A percentile compares a stretch with the other conserved stretches of the same genome.
Evolutionary conservation across 805 yeast genomes (phyloP).

Genomic region (Phaffomyces thermotolerans): DNA sequence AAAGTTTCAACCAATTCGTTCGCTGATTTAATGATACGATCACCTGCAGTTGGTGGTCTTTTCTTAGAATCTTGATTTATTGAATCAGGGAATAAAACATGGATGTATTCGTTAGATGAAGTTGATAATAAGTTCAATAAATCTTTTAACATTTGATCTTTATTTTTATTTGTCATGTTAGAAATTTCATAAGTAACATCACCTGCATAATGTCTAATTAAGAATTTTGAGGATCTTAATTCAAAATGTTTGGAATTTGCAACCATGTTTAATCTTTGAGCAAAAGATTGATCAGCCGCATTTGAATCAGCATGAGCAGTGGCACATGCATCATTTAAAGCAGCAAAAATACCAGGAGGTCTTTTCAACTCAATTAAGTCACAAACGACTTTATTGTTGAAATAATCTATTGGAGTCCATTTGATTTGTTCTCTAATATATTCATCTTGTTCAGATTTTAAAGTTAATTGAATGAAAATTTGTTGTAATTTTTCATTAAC

Average conservation of each 20-base stretch:
- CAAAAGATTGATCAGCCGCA: constrained; percentile 95
- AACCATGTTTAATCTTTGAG: constrained; percentile 83
- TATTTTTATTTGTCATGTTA: constrained; percentile 94
- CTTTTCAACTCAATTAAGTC: constrained; percentile 89
- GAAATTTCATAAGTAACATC: constrained; percentile 89
- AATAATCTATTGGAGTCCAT: constrained; percentile 97
- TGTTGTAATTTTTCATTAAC: constrained; percentile 95
- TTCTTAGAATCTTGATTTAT: constrained; percentile 64
- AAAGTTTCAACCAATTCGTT: constrained; percentile 83
- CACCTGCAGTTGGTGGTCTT: constrained; percentile 94
- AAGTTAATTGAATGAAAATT: constrained; percentile 89
- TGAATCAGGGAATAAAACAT: constrained; percentile 52
- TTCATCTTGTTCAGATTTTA: constrained; percentile 97
- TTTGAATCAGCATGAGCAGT: constrained; percentile 96
- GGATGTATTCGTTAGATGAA: constrained; percentile 59
- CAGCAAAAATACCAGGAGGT: constrained; percentile 96
- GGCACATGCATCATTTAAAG: constrained; percentile 92
- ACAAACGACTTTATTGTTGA: constrained; percentile 93
- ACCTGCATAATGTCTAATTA: constrained; percentile 96
- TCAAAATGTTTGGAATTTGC: constrained; percentile 82
- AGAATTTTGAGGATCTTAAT: constrained; percentile 76
- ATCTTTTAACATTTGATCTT: constrained; percentile 88
- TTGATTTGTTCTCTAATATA: constrained; percentile 90
- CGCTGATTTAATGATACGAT: constrained; percentile 88
- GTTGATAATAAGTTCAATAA: constrained; percentile 71